Evolutionary conservation across 2,329 filamentous ascomycete genomes (phyloP).

Genomic region (Paecilomyces sp.): DNA sequence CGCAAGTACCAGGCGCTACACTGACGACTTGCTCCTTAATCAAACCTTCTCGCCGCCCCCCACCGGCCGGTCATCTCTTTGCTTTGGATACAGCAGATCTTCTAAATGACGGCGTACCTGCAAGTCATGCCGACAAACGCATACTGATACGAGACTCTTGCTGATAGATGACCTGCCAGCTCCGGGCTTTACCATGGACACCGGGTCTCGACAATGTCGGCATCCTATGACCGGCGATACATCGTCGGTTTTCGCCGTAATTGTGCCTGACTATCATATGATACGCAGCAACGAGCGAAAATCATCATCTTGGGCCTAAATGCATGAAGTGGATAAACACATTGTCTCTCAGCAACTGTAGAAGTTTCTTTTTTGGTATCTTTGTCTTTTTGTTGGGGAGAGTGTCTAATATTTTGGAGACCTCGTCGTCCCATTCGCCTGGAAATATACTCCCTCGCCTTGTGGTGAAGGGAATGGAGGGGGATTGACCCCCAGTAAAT

Average conservation of each 20-base stretch:
- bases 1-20: conserved; percentile 21
- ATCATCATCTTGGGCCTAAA: background rate
- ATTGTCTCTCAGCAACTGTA: background rate
- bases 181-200: background rate
- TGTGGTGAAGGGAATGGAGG: background rate
- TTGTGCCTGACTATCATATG: background rate
- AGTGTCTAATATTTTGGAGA: background rate
- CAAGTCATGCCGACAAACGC: background rate
- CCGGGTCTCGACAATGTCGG: background rate
- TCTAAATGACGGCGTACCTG: background rate
- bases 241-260: background rate
- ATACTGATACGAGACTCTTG: background rate
- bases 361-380: background rate
- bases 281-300: background rate
- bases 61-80: background rate
- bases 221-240: background rate
- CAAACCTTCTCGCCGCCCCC: conserved; percentile 22
- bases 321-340: background rate
- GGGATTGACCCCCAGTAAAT: background rate
- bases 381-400: background rate
- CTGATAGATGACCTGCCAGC: conserved; percentile 11
- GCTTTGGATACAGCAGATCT: background rate
- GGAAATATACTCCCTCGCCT: background rate
- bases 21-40: conserved; percentile 30
- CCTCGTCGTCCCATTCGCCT: background rate